These are phyloP conservation scores for Aspergillus affinis DNA, from an alignment of 495 filamentous ascomycete genomes.

Conservation along the genomic window DNA sequence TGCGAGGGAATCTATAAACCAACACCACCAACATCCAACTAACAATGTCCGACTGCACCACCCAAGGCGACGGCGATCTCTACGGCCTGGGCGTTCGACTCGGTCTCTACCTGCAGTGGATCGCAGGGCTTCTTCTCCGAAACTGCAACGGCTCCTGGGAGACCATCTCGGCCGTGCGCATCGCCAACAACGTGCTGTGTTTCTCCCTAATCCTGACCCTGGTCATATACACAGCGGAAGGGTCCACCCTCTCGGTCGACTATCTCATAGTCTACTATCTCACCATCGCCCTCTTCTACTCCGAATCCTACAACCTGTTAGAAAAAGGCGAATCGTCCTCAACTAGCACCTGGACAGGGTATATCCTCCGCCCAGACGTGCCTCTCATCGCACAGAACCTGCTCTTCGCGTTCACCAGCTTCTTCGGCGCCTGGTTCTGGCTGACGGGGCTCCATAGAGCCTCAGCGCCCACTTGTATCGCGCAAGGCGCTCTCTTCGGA, in stretches of 20 bases:
- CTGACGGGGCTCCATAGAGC: neutral
- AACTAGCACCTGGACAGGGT: neutral
- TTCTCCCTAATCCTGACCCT: neutral
- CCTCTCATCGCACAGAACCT: neutral
- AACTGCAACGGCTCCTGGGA: conserved; percentile 1
- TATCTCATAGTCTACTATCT: conserved; percentile 3
- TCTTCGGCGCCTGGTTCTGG: conserved; percentile 9
- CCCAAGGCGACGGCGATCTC: neutral
- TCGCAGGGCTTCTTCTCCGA: neutral
- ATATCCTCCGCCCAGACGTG: neutral
- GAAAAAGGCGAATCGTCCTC: neutral
- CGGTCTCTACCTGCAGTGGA: conserved; percentile 4
- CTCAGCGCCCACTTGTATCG: neutral
- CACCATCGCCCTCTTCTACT: neutral
- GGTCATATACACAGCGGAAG: neutral
- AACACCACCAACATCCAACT: neutral
- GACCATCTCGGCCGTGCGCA: neutral
- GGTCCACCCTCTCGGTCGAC: neutral
- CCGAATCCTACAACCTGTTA: conserved; percentile 4
- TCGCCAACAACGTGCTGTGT: neutral
- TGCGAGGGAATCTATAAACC: too few species aligned
- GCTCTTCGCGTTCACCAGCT: neutral
- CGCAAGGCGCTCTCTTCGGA: neutral
- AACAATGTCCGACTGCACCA: neutral
- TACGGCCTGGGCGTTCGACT: conserved; percentile 4